These are phyloP conservation scores for Sisymbrium altissimum DNA, from an alignment of 345 rosid species.

Conservation along the genomic window DNA sequence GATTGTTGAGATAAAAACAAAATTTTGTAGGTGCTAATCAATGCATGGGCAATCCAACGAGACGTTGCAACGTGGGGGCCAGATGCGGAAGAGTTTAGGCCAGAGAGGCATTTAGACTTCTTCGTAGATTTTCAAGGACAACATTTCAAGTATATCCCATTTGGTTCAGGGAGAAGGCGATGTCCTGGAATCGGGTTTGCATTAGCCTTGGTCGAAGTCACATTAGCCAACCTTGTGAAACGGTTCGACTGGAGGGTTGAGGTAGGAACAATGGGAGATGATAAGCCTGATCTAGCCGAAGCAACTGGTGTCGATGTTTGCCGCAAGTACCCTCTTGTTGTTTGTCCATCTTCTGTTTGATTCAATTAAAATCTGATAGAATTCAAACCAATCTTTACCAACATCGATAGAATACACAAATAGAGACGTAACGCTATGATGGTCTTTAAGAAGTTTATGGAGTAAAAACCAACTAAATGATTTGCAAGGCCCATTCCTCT, in stretches of 20 bases:
- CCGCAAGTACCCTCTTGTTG: constrained; percentile 7
- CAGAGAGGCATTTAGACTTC: constrained; percentile 30
- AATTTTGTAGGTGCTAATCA: constrained; percentile 1
- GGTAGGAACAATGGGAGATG: background rate
- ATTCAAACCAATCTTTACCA: too few species aligned
- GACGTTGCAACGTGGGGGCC: constrained; percentile 16
- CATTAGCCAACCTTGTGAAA: constrained; percentile 12
- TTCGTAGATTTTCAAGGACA: constrained; percentile 11
- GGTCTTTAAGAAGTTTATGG: too few species aligned
- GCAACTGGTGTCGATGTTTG: background rate
- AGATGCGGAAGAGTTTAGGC: constrained; percentile 24
- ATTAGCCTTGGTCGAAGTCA: background rate
- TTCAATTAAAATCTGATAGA: too few species aligned
- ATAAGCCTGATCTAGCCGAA: background rate
- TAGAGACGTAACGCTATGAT: too few species aligned
- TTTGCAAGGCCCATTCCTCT: too few species aligned
- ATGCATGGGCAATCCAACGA: constrained; percentile 31
- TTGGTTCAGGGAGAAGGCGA: constrained; percentile 21
- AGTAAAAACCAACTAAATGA: too few species aligned
- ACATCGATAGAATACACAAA: too few species aligned
- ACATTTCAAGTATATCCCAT: constrained; percentile 25
- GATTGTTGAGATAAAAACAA: background rate
- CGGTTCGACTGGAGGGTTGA: constrained; percentile 19
- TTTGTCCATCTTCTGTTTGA: background rate
- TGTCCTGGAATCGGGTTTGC: constrained; percentile 24